Base-by-base conservation (phyloP, 208 protist genomes). In the Crithidia sp. region DNA sequence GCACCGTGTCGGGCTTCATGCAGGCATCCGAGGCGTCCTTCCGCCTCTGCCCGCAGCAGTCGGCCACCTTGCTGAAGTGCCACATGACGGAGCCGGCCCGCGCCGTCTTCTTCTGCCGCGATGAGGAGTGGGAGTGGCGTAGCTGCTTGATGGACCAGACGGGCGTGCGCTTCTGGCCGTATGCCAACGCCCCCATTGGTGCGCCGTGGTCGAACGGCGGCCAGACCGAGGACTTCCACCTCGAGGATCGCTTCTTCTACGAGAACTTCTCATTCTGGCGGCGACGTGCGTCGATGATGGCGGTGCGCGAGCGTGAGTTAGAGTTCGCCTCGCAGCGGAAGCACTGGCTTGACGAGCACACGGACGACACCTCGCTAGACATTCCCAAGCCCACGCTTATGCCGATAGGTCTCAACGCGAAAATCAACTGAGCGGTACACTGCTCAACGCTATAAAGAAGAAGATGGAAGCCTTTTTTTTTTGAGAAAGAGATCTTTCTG, bases 41-140 rank as follows among this genome's bases (percentile, higher is more conserved):
- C 65, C 92, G 92, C 47, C 82, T 97, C 37, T 97, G 92, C 71
- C 92, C 92, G 47, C 92, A 97, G 76, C 88, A 95, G 77, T 93
- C 87, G 71, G 90, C 92, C 16, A 97, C 90, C 62, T 77, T 97
- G 69, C 81, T 97, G 17, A 97, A 97, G 84, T 97, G 92, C 76
- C 92, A 97, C 85, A 94, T 95, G 92, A 97, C 92, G 44, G 90
- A 97, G 77, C 92, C 92, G 8, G 87, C 89, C 12, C 85, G 86
- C 60, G 92, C 90, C n/a, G 84, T 97, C 28, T 97, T 84, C 59
- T 97, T 97, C 81, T 97, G 92, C 76, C 88, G 92, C 39, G 92
- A 97, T 69, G 92, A 97, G 71, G 92, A 97, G 82, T 97, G 90
- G 88, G 90, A 97, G 84, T 97, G 92, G 92, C 92, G 92, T n/a